phyloP scores from a whole-genome alignment of 768 basidiomycete genomes.

The Mycena belliarum region DNA sequence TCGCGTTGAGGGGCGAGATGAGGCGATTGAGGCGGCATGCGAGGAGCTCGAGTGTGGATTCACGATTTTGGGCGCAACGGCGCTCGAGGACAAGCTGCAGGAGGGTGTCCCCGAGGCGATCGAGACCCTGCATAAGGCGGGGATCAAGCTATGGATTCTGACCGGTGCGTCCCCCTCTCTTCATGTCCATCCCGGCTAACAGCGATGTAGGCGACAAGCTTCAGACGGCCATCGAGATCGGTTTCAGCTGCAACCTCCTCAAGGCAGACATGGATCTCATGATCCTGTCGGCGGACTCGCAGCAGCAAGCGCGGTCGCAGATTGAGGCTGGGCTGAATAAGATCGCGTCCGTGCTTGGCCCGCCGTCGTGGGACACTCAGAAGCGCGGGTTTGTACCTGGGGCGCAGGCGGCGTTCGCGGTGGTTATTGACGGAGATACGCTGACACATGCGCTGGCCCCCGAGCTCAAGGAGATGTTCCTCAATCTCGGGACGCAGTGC shows the following conservation, averaged over 20 bases:
- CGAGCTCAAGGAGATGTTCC: slow-evolving; percentile 81
- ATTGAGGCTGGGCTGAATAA: slow-evolving; percentile 94
- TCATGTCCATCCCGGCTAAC: background rate
- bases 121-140: slow-evolving; percentile 85
- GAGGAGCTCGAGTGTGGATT: slow-evolving; percentile 82
- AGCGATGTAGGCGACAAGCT: slow-evolving; percentile 79
- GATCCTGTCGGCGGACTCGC: slow-evolving; percentile 87
- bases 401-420: slow-evolving; percentile 78
- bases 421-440: slow-evolving; percentile 96
- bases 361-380: slow-evolving; percentile 60
- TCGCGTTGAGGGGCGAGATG: slow-evolving; percentile 79
- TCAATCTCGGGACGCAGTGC: slow-evolving; percentile 93
- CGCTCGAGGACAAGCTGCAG: slow-evolving; percentile 95
- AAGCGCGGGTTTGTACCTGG: slow-evolving; percentile 70
- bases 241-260: slow-evolving; percentile 92
- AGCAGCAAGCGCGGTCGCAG: slow-evolving; percentile 75
- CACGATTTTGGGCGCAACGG: slow-evolving; percentile 89
- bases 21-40: slow-evolving; percentile 87
- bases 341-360: slow-evolving; percentile 84
- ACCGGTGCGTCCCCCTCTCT: slow-evolving; percentile 59
- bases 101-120: slow-evolving; percentile 97
- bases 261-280: slow-evolving; percentile 95
- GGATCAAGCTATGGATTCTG: slow-evolving; percentile 97
- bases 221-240: slow-evolving; percentile 98
- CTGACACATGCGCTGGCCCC: slow-evolving; percentile 77